A percentile compares a stretch with the other conserved stretches of the same genome.
These are phyloP conservation scores for Penicillium sclerotigenum DNA, from an alignment of 2,329 filamentous ascomycete species.

Conservation along the genomic window DNA sequence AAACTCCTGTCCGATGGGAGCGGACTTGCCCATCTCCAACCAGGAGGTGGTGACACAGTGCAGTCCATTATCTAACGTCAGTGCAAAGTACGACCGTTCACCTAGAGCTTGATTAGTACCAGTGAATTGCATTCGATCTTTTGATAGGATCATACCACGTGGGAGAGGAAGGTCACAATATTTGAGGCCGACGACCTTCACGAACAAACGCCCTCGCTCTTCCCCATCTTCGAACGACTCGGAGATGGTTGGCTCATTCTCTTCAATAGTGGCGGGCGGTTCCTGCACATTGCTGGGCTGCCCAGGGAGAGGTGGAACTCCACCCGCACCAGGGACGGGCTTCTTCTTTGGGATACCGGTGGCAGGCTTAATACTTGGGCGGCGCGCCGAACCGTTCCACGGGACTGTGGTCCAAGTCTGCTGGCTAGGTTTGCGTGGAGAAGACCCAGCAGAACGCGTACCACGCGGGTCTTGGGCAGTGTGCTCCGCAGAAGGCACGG, in stretches of 20 bases:
- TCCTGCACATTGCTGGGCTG: conserved; percentile 74
- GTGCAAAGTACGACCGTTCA: conserved; percentile 88
- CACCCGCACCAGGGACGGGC: conserved; percentile 61
- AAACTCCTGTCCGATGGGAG: conserved; percentile 96
- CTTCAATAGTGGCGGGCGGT: conserved; percentile 61
- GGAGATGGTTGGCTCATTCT: conserved; percentile 62
- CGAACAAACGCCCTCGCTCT: conserved; percentile 87
- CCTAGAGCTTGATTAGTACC: conserved; percentile 50
- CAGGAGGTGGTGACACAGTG: conserved; percentile 97
- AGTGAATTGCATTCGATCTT: background rate
- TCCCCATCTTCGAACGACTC: conserved; percentile 70
- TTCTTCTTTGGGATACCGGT: conserved; percentile 61
- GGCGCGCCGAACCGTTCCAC: conserved; percentile 80
- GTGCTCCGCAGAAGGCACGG: conserved; percentile 28
- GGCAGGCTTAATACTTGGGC: conserved; percentile 60
- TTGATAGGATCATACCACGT: conserved; percentile 62
- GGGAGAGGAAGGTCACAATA: conserved; percentile 84
- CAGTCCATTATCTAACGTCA: conserved; percentile 96
- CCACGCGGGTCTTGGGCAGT: conserved; percentile 37
- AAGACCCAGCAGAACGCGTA: conserved; percentile 63
- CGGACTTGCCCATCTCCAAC: conserved; percentile 86
- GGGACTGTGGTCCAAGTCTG: conserved; percentile 96
- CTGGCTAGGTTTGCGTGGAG: conserved; percentile 74
- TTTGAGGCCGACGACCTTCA: conserved; percentile 98
- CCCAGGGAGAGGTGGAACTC: conserved; percentile 79